phyloP scores from a whole-genome alignment of 1,284 basidiomycete genomes.

The Pseudozyma thailandica region DNA sequence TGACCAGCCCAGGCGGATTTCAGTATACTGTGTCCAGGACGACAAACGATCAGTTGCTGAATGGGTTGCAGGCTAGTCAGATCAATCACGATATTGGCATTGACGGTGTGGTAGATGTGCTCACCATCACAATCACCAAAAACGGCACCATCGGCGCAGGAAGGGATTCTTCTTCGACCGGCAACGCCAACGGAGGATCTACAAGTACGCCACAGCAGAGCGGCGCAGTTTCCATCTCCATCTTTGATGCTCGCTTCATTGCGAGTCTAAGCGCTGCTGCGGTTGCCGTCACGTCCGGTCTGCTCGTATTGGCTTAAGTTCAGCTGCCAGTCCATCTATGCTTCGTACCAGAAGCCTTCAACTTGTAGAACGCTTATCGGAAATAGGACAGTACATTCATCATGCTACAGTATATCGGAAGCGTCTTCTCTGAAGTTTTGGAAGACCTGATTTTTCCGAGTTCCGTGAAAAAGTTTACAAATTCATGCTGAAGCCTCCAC shows the following conservation, averaged over 20 bases:
- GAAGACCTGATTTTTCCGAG: neutral
- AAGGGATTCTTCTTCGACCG: neutral
- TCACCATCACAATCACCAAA: slow-evolving; percentile 59
- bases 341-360: neutral
- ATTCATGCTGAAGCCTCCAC: neutral
- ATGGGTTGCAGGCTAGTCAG: slow-evolving; percentile 31
- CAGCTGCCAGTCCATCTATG: too few species aligned
- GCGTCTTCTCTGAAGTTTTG: neutral
- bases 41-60: slow-evolving; percentile 41
- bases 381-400: neutral
- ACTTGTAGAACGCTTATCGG: neutral
- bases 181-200: slow-evolving; percentile 12
- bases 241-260: neutral
- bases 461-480: neutral
- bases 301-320: slow-evolving; percentile 5
- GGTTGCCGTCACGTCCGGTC: slow-evolving; percentile 5
- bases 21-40: slow-evolving; percentile 51
- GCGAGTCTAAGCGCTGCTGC: neutral
- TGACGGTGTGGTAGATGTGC: slow-evolving; percentile 56
- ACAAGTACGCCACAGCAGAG: slow-evolving; percentile 24
- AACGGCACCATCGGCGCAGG: slow-evolving; percentile 48
- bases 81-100: slow-evolving; percentile 64
- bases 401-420: neutral
- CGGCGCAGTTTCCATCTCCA: neutral
- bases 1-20: slow-evolving; percentile 51